A percentile compares a stretch with the other conserved stretches of the same genome.
Conservation (phyloP, 208 protist species). For the Strigomonas culicis region DNA sequence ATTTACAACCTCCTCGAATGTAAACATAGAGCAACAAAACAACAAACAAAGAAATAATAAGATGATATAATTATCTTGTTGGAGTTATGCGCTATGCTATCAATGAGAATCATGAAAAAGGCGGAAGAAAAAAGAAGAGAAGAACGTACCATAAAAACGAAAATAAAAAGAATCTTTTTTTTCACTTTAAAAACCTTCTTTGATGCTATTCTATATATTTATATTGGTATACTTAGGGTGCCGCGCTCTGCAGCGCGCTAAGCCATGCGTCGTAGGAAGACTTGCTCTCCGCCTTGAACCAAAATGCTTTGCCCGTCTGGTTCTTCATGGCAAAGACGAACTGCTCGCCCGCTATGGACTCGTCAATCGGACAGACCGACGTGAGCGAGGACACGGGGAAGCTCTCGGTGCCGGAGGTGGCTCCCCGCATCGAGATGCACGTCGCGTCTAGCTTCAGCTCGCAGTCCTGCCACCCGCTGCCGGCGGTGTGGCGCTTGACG, state of each 20-base stretch:
- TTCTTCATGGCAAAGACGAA: conserved; percentile 87
- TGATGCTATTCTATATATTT: background rate
- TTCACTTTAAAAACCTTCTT: background rate
- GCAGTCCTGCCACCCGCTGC: conserved; percentile 76
- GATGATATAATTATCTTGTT: background rate
- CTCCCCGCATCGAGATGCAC: conserved; percentile 37
- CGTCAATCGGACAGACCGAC: conserved; percentile 84
- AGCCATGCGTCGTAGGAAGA: conserved; percentile 60
- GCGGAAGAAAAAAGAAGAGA: background rate
- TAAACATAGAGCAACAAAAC: background rate
- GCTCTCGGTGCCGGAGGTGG: conserved; percentile 38
- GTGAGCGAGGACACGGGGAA: conserved; percentile 57
- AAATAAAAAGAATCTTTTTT: background rate
- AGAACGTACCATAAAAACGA: background rate
- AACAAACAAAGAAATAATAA: conserved; percentile 1
- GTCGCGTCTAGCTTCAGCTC: conserved; percentile 51
- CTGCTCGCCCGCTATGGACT: conserved; percentile 55
- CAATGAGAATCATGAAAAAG: background rate
- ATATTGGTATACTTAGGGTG: conserved; percentile 24
- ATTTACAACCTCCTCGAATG: background rate
- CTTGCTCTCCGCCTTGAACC: conserved; percentile 58
- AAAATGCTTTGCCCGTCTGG: conserved; percentile 75
- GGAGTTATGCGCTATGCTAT: background rate
- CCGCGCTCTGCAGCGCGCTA: conserved; percentile 49
- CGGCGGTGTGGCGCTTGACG: conserved; percentile 70